These are phyloP conservation scores for Plasmodium relictum DNA, from an alignment of 169 alveolate genomes.

Conservation along the genomic window DNA sequence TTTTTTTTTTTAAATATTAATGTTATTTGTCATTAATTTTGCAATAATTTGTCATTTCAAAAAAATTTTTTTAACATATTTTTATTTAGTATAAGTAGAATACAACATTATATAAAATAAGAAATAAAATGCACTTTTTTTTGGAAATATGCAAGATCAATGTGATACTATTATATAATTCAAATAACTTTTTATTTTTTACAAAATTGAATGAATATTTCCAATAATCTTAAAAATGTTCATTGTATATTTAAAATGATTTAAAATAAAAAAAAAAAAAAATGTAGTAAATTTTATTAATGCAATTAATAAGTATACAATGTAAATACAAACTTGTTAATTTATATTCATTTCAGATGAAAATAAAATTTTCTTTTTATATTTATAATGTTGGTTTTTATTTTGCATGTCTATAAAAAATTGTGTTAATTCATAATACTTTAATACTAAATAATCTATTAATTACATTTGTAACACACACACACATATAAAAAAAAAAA, in stretches of 20 bases:
- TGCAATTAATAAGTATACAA: neutral
- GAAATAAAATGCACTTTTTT: constrained; percentile 4
- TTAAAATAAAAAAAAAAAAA: constrained; percentile 12
- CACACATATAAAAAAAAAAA: neutral
- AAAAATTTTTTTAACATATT: too few relatives aligned
- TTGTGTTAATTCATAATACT: neutral
- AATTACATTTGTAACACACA: neutral
- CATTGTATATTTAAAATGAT: constrained; percentile 7
- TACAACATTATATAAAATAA: constrained; percentile 21
- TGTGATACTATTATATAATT: neutral
- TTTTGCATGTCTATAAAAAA: constrained; percentile 25
- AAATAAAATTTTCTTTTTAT: constrained; percentile 19
- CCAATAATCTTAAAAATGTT: neutral
- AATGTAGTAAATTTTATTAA: neutral
- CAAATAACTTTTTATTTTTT: constrained; percentile 3
- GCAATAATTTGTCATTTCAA: too few relatives aligned
- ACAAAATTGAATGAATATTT: neutral
- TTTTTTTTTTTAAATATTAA: too few relatives aligned
- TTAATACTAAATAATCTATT: neutral
- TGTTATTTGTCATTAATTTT: too few relatives aligned
- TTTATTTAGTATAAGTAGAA: too few relatives aligned
- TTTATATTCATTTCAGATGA: constrained; percentile 9
- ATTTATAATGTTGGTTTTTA: neutral
- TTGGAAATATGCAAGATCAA: constrained; percentile 13
- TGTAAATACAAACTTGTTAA: neutral